These are phyloP conservation scores for Suhomyces yuchorum DNA, from an alignment of 1,139 yeast genomes.

Conservation along the genomic window DNA sequence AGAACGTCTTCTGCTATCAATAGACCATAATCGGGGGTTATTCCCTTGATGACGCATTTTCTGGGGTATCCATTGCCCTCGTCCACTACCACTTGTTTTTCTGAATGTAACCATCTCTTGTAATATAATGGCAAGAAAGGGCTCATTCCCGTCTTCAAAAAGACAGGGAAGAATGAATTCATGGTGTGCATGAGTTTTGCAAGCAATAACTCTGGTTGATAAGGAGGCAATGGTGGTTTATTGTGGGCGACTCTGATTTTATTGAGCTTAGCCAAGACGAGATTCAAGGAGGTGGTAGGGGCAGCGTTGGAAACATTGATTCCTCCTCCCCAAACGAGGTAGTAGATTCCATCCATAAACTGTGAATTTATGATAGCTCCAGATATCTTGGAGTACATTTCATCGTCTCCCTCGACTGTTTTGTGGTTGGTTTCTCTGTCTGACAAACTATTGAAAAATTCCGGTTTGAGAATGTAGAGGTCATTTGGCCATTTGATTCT, in stretches of 20 bases:
- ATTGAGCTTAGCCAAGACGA: conserved; percentile 64
- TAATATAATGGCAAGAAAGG: conserved; percentile 77
- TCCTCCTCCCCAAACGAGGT: conserved; percentile 82
- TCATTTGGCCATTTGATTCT: conserved; percentile 98
- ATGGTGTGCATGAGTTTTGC: conserved; percentile 72
- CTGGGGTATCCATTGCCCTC: conserved; percentile 43
- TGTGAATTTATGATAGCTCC: conserved; percentile 87
- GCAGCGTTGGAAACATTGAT: conserved; percentile 82
- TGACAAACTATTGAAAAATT: conserved; percentile 36
- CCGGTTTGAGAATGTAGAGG: conserved; percentile 73
- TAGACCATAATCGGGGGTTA: conserved; percentile 81
- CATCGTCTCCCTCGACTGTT: conserved; percentile 45
- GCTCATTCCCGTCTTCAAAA: conserved; percentile 63
- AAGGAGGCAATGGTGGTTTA: conserved; percentile 47
- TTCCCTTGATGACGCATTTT: conserved; percentile 71
- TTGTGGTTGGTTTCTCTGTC: conserved; percentile 34
- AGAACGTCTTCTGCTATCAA: conserved; percentile 71
- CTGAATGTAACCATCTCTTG: conserved; percentile 79
- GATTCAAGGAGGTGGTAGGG: conserved; percentile 86
- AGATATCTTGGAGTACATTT: conserved; percentile 71
- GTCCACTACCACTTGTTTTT: conserved; percentile 63
- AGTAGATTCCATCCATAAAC: conserved; percentile 56
- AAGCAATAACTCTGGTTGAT: conserved; percentile 60
- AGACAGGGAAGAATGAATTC: conserved; percentile 60
- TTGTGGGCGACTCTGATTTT: conserved; percentile 45